Conservation (phyloP, 2,329 filamentous ascomycete genomes). For the Passalora sequoiae region DNA sequence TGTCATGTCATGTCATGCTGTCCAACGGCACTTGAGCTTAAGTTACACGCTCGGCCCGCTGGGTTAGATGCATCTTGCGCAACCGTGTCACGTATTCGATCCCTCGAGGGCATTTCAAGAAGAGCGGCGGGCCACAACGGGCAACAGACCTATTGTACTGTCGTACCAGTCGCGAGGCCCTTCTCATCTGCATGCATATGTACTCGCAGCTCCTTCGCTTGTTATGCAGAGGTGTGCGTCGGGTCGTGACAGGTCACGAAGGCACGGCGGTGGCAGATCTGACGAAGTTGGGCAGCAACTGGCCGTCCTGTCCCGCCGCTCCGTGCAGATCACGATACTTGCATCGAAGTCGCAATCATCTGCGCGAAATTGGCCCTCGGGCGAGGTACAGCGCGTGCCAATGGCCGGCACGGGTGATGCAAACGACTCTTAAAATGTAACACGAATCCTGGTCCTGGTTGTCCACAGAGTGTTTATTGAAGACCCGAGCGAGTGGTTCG, state of each 20-base stretch:
- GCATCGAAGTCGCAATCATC: background rate
- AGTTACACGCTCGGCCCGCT: too few relatives aligned
- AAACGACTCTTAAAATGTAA: too few relatives aligned
- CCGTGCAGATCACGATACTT: background rate
- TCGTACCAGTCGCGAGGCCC: background rate
- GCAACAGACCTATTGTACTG: constrained; percentile 1
- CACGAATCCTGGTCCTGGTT: too few relatives aligned
- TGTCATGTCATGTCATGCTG: too few relatives aligned
- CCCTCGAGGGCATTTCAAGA: background rate
- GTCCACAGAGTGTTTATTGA: too few relatives aligned
- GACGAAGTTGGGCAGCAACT: background rate
- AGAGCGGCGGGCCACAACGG: background rate
- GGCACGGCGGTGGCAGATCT: background rate
- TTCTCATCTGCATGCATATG: background rate
- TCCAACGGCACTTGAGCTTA: too few relatives aligned
- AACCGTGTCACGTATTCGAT: background rate
- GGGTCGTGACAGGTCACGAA: constrained; percentile 1
- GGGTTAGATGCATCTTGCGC: constrained; percentile 1
- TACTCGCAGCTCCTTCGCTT: background rate
- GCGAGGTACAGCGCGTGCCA: background rate
- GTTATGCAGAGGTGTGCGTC: constrained; percentile 3
- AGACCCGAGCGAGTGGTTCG: too few relatives aligned
- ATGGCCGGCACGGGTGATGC: too few relatives aligned
- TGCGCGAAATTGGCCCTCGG: background rate
- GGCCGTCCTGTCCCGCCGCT: background rate